Evolutionary conservation across 2,329 filamentous ascomycete genomes (phyloP).

Genomic region (Helminthosporium solani): DNA sequence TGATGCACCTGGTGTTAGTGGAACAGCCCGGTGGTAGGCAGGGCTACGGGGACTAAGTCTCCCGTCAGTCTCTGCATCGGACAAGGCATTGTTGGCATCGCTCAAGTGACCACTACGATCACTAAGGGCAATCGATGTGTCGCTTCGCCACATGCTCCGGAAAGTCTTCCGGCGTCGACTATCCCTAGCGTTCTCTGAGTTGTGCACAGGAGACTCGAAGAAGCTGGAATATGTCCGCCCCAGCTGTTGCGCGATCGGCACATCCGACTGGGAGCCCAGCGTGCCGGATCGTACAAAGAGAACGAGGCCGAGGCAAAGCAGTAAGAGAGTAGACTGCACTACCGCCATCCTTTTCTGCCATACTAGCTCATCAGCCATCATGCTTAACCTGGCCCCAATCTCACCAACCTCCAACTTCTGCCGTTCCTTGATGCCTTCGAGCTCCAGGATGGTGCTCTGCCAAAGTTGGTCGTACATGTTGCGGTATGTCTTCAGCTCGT

Average conservation of each 20-base stretch:
- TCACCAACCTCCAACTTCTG: conserved; percentile 81
- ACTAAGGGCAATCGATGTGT: conserved; percentile 32
- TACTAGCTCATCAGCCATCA: conserved; percentile 89
- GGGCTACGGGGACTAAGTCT: conserved; percentile 33
- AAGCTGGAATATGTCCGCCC: conserved; percentile 37
- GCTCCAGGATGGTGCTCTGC: conserved; percentile 90
- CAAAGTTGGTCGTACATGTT: conserved; percentile 94
- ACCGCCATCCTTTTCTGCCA: conserved; percentile 89
- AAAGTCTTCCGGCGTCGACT: conserved; percentile 32
- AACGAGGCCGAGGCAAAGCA: conserved; percentile 83
- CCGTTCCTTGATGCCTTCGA: conserved; percentile 84
- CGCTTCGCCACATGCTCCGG: conserved; percentile 37
- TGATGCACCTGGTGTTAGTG: conserved; percentile 19
- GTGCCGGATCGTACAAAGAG: conserved; percentile 62
- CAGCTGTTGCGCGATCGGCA: conserved; percentile 50
- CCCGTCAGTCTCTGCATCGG: conserved; percentile 37
- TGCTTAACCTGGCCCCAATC: conserved; percentile 74
- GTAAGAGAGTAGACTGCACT: conserved; percentile 80
- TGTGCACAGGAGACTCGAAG: conserved; percentile 42
- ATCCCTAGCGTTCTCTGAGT: conserved; percentile 30
- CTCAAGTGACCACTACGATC: conserved; percentile 32
- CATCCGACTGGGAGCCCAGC: conserved; percentile 40
- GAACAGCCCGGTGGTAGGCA: conserved; percentile 38
- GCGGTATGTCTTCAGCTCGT: conserved; percentile 61
- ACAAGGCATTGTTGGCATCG: conserved; percentile 21